Conservation (phyloP, 2,329 filamentous ascomycete species). For the Microcyclosporella mali region DNA sequence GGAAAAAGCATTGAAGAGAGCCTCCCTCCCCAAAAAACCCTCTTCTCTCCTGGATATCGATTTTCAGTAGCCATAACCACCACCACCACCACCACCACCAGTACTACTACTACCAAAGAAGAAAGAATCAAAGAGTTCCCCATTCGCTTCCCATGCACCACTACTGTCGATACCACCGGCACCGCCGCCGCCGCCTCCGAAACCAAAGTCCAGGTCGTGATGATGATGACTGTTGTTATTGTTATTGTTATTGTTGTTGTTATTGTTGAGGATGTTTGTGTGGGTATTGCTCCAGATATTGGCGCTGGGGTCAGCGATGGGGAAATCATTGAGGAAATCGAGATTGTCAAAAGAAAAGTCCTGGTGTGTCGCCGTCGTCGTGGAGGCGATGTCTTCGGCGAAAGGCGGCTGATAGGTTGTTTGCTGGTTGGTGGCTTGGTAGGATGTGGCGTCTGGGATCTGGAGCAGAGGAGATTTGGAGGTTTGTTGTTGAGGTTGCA, state of each 20-base stretch:
- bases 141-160: slow-evolving; percentile 49
- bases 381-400: slow-evolving; percentile 14
- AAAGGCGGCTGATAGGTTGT: slow-evolving; percentile 17
- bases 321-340: slow-evolving; percentile 50
- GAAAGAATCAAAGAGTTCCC: slow-evolving; percentile 60
- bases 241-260: not conserved
- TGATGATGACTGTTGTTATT: slow-evolving; percentile 1
- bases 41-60: not conserved
- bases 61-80: slow-evolving; percentile 5
- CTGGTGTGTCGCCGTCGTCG: slow-evolving; percentile 14
- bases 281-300: slow-evolving; percentile 12
- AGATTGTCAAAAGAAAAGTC: slow-evolving; percentile 40
- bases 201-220: slow-evolving; percentile 53
- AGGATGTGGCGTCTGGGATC: slow-evolving; percentile 20
- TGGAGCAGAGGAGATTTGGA: slow-evolving; percentile 2
- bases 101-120: slow-evolving; percentile 54
- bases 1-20: not conserved
- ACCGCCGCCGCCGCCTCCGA: slow-evolving; percentile 30
- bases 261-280: slow-evolving; percentile 4
- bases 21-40: not conserved
- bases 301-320: slow-evolving; percentile 38
- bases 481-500: slow-evolving; percentile 24
- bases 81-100: slow-evolving; percentile 41
- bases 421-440: slow-evolving; percentile 23
- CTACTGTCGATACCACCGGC: slow-evolving; percentile 25